Percentiles rank a stretch among this genome's conserved stretches.
Evolutionary conservation across 2,329 filamentous ascomycete species (phyloP).

Genomic region (Ceratocystiopsis brevicomis): DNA sequence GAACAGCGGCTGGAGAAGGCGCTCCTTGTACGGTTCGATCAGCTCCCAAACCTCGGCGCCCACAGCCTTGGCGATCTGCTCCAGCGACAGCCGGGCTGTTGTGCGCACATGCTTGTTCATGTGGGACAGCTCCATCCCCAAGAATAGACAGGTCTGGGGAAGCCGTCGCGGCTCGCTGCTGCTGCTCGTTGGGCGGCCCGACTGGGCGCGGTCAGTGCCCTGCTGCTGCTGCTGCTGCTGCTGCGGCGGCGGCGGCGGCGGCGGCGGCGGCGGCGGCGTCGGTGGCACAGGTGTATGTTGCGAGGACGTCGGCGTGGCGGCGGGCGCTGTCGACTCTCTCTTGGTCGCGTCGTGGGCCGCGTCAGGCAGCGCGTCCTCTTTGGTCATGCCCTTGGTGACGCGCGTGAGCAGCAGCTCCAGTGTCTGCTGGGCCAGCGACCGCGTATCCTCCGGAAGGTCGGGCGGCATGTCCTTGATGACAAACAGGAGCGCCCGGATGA

Average conservation of each 20-base stretch:
- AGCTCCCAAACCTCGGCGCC: constrained; percentile 71
- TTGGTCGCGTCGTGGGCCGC: neutral
- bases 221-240: neutral
- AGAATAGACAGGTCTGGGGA: constrained; percentile 55
- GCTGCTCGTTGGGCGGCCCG: neutral
- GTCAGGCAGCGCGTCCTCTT: constrained; percentile 39
- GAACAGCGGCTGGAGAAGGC: constrained; percentile 79
- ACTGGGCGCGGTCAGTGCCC: too few relatives aligned
- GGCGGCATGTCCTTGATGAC: constrained; percentile 97
- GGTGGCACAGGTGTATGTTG: neutral
- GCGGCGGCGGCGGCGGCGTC: neutral
- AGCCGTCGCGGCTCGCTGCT: constrained; percentile 21
- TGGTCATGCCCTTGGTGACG: constrained; percentile 61
- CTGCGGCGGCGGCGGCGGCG: constrained; percentile 1
- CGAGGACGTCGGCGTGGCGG: neutral
- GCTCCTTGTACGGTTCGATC: constrained; percentile 74
- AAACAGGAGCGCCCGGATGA: constrained; percentile 80
- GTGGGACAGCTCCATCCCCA: constrained; percentile 78
- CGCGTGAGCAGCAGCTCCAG: constrained; percentile 60
- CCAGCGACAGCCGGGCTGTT: constrained; percentile 64
- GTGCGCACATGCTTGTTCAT: constrained; percentile 91
- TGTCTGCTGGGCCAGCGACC: constrained; percentile 64
- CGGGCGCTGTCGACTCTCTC: neutral
- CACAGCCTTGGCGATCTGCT: constrained; percentile 61
- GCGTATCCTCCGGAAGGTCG: constrained; percentile 78